Conservation (phyloP, 108 stramenopile species). For the Fragilaria radians region DNA sequence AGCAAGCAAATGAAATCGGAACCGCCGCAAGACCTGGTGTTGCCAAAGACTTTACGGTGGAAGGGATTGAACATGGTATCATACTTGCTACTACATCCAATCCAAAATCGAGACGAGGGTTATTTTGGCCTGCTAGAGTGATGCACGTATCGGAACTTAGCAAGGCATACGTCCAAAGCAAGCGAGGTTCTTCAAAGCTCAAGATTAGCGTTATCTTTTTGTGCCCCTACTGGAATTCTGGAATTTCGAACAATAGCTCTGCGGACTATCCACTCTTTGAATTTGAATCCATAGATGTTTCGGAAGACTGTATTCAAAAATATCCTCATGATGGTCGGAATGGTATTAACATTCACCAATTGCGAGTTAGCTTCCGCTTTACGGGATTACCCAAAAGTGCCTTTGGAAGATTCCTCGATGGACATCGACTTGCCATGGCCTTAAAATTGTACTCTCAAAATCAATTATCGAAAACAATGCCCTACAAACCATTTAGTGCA, state of each 20-base stretch:
- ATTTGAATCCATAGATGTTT: conserved; percentile 63
- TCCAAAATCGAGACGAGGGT: conserved; percentile 48
- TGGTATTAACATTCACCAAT: conserved; percentile 49
- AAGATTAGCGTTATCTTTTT: conserved; percentile 66
- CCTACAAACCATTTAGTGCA: conserved; percentile 32
- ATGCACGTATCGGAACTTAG: conserved; percentile 64
- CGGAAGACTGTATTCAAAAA: conserved; percentile 50
- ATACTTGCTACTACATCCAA: conserved; percentile 58
- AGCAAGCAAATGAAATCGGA: not conserved
- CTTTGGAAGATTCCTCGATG: conserved; percentile 67
- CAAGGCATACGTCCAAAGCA: conserved; percentile 3
- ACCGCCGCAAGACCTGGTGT: conserved; percentile 34
- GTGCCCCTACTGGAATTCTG: conserved; percentile 74
- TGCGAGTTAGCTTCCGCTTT: conserved; percentile 52
- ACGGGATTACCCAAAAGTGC: conserved; percentile 66
- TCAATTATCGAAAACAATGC: conserved; percentile 31
- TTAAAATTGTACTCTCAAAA: conserved; percentile 63
- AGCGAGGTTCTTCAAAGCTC: conserved; percentile 42
- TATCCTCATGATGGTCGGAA: conserved; percentile 53
- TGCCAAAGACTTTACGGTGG: conserved; percentile 48
- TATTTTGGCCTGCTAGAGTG: conserved; percentile 82
- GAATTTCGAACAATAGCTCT: conserved; percentile 9
- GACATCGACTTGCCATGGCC: conserved; percentile 71
- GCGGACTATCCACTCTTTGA: conserved; percentile 44
- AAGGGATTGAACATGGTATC: conserved; percentile 78